Base-by-base conservation (phyloP, 768 basidiomycete genomes). In the Trametes coccinea region DNA sequence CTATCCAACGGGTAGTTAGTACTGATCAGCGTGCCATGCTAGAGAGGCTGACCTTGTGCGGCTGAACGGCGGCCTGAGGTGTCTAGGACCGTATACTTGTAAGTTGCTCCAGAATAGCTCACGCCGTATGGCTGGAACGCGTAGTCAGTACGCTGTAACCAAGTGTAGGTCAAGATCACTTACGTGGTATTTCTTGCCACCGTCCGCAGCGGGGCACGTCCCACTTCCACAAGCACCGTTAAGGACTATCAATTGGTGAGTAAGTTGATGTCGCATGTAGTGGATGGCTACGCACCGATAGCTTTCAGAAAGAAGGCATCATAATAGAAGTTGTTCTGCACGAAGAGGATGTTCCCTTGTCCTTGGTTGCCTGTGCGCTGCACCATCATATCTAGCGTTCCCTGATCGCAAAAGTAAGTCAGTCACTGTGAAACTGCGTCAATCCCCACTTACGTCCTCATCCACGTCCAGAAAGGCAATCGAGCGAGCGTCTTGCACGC, bases 291-390 rank as follows among this genome's bases (percentile, higher is more conserved):
- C 86, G 46, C 45, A 96, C 95, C 89, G 45, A 95, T 91, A 2
- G 97, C 93, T 71, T 98, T 98, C 54, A 98, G 80, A 84, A 98
- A 99, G 79, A 99, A 99, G 0, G 97, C 96, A 66, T 99, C 97
- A 70, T 95, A 95, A 69, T 96, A 98, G 69, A 95, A 92, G 73
- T 98, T 98, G 70, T 99, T 99, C 75, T 96, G 94, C 50, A 99
- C 78, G 70, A 99, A 96, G 4, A 85, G 69, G 16, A 92, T 76
- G 43, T 81, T 84, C 13, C 89, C 88, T 46, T 75, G 77, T 2
- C 83, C 82, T 53, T 86, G 84, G 4, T 77, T 75, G 2, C 93
- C 94, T 0, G 87, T 85, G 44, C 97, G 78, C 70, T 96, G 95
- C 0, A 98, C 81, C 73, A 97, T 80, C n/a, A 99, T 84, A 74